Base-by-base conservation (phyloP, 83 land plant genomes). In the Picea engelmannii region DNA sequence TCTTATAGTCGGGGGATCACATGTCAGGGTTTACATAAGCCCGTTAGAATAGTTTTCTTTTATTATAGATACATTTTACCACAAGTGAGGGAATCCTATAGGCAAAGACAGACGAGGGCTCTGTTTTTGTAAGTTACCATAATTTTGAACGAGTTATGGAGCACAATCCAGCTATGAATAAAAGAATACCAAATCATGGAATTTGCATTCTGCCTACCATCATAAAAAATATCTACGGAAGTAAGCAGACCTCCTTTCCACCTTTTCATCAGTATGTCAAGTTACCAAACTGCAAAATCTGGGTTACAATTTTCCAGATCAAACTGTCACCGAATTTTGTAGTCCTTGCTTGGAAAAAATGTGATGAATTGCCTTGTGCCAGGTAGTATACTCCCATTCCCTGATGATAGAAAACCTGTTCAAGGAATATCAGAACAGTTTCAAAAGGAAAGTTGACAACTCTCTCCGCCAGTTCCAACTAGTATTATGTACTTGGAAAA, bases 401-500 rank as follows among this genome's bases (percentile, higher is more conserved):
- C 24, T 73, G 76, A 73, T 73, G 76, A n/a, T 73, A 42, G 4
- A 44, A 52, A 73, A 44, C 63, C 79, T 77, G 64, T 59, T 31
- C 79, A 77, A 59, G 35, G 23, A 55, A 23, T 76, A 47, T 11
- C 6, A 55, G 23, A 76, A 20, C 31, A 58, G 63, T 77, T 15
- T 77, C 62, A 55, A 13, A 25, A 65, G 79, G 79, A 58, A 77
- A 59, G 62, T 25, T 77, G 62, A 24, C 67, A 73, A 35, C 59
- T 77, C 59, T 59, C 27, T 27, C 38, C n/a, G 59, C 40, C 79
- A 77, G 63, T 77, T 77, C 31, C 20, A 60, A 35, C 58, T 77
- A 77, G 79, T 73, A 21, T n/a, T 77, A 77, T 77, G 15, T 77
- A 77, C 79, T 44, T 24, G 58, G 79, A 60, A 4, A 21, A 31